Base-by-base conservation (phyloP, 441 rosid species). In the Arabidopsis hybrid region DNA sequence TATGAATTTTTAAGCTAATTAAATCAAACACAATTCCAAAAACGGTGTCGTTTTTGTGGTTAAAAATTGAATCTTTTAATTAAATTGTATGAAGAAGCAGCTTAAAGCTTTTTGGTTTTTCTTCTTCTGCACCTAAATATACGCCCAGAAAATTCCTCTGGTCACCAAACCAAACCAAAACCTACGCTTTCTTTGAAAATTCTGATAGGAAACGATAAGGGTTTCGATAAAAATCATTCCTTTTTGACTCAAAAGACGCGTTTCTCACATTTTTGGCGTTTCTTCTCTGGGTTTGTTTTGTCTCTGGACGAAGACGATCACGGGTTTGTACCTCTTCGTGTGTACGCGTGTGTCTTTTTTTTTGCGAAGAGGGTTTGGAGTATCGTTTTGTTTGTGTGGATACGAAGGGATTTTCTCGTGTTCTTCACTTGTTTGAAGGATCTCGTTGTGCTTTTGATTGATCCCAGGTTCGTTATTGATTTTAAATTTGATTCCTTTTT, bases 131-230 rank as follows among this genome's bases (percentile, higher is more conserved):
- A 39, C 66, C 52, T 43, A 63, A 55, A 64, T 9, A 62, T 10
- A 56, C 72, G 52, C 40, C 26, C 6, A 36, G 72, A 50, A 34
- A 74, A 50, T 61, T 68, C 51, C 29, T 21, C 38, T 34, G 73
- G 68, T 61, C 57, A 60, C 64, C 74, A 66, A 66, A 74, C 47
- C 62, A 53, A 72, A 72, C 52, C 65, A 67, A 69, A 70, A 55
- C 66, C 46, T 40, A 69, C n/a, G 60, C 66, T 50, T 18, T 13
- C 63, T 53, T 75, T 60, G 34, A 74, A 74, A 32, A 10, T 66
- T 52, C 77, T 65, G 21, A n/a, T 3, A 46, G 32, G 13, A 45
- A 60, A 1, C 56, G 36, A 40, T 6, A 50, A 9, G 53, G 68
- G 31, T 67, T 60, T 64, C 63, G 17, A 40, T 17, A 60, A 31